Evolutionary conservation across 225 moss, liverwort and hornwort genomes (phyloP), one percentile per base, ranked within the genome.

Genomic region (Neckera pumila): DNA sequence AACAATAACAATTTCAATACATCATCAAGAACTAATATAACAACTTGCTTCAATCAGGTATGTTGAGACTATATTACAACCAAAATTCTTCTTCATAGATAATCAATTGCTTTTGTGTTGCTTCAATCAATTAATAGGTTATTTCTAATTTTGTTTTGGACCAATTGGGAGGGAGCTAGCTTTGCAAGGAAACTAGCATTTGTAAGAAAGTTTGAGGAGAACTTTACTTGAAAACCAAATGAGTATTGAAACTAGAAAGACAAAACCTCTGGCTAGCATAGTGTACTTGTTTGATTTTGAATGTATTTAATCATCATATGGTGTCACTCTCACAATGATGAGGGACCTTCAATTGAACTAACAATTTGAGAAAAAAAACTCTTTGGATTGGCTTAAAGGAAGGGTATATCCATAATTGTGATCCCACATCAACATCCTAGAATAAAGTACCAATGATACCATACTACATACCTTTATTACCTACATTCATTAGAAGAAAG

Each of bases 251-350:
- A 20, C 21, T n/a, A 36, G 2, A n/a, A n/a, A 11, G 12, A n/a
- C n/a, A 66, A 66, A 21, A 1, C 67, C 2, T n/a, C 21, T 67
- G 0, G 0, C n/a, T 7, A n/a, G 14, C 21, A 14, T 19, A 36
- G 10, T 8, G 1, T 65, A 36, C 11, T 65, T 65, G 6, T 65
- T 36, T 64, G 17, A 33, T 64, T 64, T 33, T 0, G 3, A 17
- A 9, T 64, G 2, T 9, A 65, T 17, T 40, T 13, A 69, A 69
- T 69, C 13, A 14, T 70, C 14, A 70, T 38, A 23, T 70, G 40
- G 40, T 38, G 8, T 70, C 3, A 23, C 38, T 14, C 38, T 23
- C 14, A 14, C 2, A 14, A 4, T 25, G 4, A 40, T 23, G 4
- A 38, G 7, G 23, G 5, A 70, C 25, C 14, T 40, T 25, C 1